Evolutionary conservation across 129 eudicot species (phyloP), one percentile per base, ranked within the genome.

Genomic region (Chrysanthemum lavandulifolium): DNA sequence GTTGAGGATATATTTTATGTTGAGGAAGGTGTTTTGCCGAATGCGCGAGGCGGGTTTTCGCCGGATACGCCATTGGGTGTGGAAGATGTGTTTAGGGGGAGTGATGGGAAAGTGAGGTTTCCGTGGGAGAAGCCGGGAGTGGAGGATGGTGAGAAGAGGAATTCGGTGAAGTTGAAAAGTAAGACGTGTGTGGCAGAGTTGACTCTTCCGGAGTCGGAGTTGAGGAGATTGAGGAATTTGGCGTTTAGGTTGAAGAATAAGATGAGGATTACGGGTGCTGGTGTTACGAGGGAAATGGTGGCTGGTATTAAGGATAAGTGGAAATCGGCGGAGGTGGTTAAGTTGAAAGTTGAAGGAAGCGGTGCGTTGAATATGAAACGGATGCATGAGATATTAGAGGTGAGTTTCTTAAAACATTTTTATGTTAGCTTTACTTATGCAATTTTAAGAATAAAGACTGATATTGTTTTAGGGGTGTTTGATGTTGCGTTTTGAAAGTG

Each of bases 341-440:
- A 88, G 75, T 48, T 94, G 76, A 94, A 90, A 78, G 77, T 94
- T 13, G 97, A 90, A 72, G 98, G 98, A 51, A 59, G 91, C 10
- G 87, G 97, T 81, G 98, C 98, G 6, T 93, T 94, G 64, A 94
- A 94, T 76, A 94, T 94, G 98, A 94, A 51, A 80, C 84, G 96
- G 53, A 83, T 84, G 89, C 98, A 94, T 49, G 96, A 88, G 80
- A 86, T 84, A 72, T 83, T 94, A 68, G 98, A 94, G 95, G 98
- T 94, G 65, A 73, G 85, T 48, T 74, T 74, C 78, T 78, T 72
- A 54, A 53, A 13, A 61, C 10, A 13, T 9, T 60, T 40, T 40
- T 40, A 10, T 59, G 68, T 71, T 61, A 11, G 6, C 40, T 0
- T 27, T 47, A 15, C 15, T 73, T 73, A 3, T 23, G 2, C 53